Conservation (phyloP, 441 rosid genomes). For the Pelargonium citronellum region DNA sequence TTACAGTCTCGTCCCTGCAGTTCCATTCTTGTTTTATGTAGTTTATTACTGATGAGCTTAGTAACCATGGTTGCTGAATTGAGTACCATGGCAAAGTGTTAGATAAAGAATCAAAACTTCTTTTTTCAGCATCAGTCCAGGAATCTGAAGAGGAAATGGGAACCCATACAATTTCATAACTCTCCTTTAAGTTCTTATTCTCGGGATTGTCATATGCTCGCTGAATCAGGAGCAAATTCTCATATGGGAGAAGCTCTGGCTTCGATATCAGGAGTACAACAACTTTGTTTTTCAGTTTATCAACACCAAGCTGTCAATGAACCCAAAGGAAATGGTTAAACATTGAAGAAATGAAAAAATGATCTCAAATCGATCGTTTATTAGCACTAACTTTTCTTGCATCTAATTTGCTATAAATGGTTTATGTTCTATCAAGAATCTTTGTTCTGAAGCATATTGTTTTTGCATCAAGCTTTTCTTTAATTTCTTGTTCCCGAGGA, state of each 20-base stretch:
- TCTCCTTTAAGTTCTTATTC: slow-evolving; percentile 30
- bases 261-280: slow-evolving; percentile 55
- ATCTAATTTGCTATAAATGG: background rate
- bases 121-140: slow-evolving; percentile 52
- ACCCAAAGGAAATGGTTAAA: slow-evolving; percentile 17
- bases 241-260: slow-evolving; percentile 46
- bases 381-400: background rate
- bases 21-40: slow-evolving; percentile 54
- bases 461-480: too few relatives aligned
- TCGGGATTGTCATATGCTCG: slow-evolving; percentile 46
- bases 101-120: slow-evolving; percentile 38
- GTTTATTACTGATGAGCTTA: slow-evolving; percentile 39
- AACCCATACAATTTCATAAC: slow-evolving; percentile 57
- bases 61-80: slow-evolving; percentile 45
- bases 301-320: slow-evolving; percentile 43
- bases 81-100: slow-evolving; percentile 60
- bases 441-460: too few relatives aligned
- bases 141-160: slow-evolving; percentile 42
- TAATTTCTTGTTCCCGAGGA: too few relatives aligned
- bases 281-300: slow-evolving; percentile 55
- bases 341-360: too few relatives aligned
- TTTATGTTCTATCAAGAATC: too few relatives aligned
- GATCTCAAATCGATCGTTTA: too few relatives aligned
- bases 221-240: slow-evolving; percentile 49
- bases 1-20: slow-evolving; percentile 38